phyloP scores from a whole-genome alignment of 225 moss, liverwort and hornwort genomes.

The Polytrichum formosum region DNA sequence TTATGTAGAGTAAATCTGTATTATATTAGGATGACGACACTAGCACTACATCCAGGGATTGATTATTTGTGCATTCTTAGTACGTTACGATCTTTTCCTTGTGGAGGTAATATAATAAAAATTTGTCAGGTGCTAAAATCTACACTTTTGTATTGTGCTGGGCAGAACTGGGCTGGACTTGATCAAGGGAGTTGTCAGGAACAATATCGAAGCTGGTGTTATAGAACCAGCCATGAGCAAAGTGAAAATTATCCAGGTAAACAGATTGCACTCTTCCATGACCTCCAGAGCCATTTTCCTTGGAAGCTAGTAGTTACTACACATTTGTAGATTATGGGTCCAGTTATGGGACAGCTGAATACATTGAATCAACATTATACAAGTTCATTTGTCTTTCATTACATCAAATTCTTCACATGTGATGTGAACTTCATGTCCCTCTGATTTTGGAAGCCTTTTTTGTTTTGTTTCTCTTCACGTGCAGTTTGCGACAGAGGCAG shows the following conservation, averaged over 20 bases:
- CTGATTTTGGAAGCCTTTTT: not conserved
- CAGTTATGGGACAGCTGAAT: not conserved
- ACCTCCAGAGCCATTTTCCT: not conserved
- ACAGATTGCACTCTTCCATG: not conserved
- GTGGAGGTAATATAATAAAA: no score
- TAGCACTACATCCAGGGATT: no score
- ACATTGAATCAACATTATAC: not conserved
- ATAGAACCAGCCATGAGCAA: conserved; percentile 87
- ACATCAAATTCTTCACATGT: not conserved
- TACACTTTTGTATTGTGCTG: not conserved
- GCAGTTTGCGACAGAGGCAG: conserved; percentile 89
- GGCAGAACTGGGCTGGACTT: conserved; percentile 75
- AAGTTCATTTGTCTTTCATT: not conserved
- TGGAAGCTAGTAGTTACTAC: not conserved
- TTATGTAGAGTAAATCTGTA: no score
- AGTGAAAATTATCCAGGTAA: conserved; percentile 83
- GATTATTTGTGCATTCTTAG: no score
- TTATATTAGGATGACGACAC: no score
- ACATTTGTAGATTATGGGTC: not conserved
- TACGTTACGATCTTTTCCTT: no score
- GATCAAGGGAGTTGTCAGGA: conserved; percentile 68
- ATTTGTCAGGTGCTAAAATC: no score
- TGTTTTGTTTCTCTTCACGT: no score
- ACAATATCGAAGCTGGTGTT: conserved; percentile 80
- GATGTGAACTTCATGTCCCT: not conserved